Percentiles rank a stretch among this genome's conserved stretches.
Conservation (phyloP, 2,329 filamentous ascomycete species). For the Cercospora berteroae region DNA sequence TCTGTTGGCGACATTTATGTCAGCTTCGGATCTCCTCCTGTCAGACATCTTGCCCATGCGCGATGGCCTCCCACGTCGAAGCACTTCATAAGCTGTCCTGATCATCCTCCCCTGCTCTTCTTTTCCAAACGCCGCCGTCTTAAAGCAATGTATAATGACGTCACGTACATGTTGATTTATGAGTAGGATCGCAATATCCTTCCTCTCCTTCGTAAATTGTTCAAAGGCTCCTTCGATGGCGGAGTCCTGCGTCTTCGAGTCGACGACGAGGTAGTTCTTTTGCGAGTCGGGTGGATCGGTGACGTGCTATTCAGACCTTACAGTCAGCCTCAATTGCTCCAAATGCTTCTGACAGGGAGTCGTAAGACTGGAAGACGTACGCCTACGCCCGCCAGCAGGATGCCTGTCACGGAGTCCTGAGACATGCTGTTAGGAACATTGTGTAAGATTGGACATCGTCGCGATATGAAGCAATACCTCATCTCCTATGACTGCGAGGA, state of each 20-base stretch:
- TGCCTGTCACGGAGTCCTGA: conserved; percentile 91
- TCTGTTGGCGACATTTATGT: conserved; percentile 51
- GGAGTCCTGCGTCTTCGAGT: conserved; percentile 84
- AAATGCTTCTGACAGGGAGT: neutral
- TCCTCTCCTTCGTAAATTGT: conserved; percentile 80
- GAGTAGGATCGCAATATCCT: conserved; percentile 93
- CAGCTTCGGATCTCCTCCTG: conserved; percentile 10
- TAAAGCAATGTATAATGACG: neutral
- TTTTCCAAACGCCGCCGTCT: neutral
- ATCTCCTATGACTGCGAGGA: conserved; percentile 95
- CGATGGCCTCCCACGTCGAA: neutral
- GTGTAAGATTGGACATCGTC: neutral
- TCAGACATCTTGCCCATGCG: neutral
- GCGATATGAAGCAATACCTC: conserved; percentile 59
- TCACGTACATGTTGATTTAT: conserved; percentile 91
- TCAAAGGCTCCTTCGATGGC: conserved; percentile 90
- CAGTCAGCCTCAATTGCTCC: neutral
- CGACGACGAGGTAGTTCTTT: conserved; percentile 97
- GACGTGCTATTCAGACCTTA: conserved; percentile 65
- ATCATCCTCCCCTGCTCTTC: neutral
- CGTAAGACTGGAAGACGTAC: conserved; percentile 54
- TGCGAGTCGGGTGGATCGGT: conserved; percentile 82
- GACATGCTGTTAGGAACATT: neutral
- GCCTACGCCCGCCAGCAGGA: conserved; percentile 91
- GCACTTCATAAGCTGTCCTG: neutral